Base-by-base conservation (phyloP, 352 stramenopile species). In the Globisporangium solare region DNA sequence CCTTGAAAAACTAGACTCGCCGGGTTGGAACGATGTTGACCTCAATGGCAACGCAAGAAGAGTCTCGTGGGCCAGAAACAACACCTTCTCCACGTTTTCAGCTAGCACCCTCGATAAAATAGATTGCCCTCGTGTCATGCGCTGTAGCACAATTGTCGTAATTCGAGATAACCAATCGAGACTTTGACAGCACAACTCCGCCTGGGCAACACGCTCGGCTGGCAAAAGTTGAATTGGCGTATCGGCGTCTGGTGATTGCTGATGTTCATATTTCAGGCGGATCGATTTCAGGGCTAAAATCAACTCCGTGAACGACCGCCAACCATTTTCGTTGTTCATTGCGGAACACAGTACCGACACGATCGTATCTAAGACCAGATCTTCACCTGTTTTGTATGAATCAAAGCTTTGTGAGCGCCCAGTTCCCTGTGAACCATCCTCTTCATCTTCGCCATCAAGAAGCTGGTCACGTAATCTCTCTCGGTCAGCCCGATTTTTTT, bases 281-380 rank as follows among this genome's bases (percentile, higher is more conserved):
- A 88, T 76, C 1, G 68, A 64, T 51, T 83, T 81, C 13, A 93
- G 55, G 2, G 71, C 78, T 15, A 82, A 32, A 21, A 95, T 71
- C 13, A 93, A 61, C 42, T 93, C 73, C 4, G 73, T 73, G 27
- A 95, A 81, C 6, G 79, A 83, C 31, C 67, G 56, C 74, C 78
- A 92, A 0, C 85, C 85, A 15, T 73, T 64, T 2, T 63, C 42
- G 8, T 83, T 83, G 39, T 72, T 71, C 83, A 95, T 92, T 11
- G 83, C 74, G 35, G 72, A 68, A 45, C 73, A 90, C 15, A 95
- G 40, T 10, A 95, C 52, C n/a, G 80, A 91, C 24, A 95, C 79
- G 43, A 93, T 86, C 10, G 77, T 89, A 54, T 95, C 85, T 5
- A 94, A 60, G 2, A 95, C 82, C 18, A 95, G 53, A 58, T 95